Percentiles rank a stretch among this genome's conserved stretches.
These are phyloP conservation scores for Kalmanozyma brasiliensis DNA, from an alignment of 1,284 basidiomycete genomes.

Conservation along the genomic window DNA sequence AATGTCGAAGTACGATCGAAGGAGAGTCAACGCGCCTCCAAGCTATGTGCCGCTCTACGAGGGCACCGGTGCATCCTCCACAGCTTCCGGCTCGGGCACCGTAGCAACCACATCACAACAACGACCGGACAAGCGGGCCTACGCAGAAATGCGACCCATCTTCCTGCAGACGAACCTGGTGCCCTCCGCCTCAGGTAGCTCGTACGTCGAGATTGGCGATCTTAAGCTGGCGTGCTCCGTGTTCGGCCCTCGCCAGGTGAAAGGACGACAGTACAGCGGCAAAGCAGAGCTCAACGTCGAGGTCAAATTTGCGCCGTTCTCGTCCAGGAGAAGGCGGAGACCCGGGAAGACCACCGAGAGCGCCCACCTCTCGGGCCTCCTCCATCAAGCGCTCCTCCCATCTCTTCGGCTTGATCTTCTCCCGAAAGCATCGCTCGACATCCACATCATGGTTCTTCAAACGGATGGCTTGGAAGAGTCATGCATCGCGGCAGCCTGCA, in stretches of 20 bases:
- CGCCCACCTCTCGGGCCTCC: constrained; percentile 79
- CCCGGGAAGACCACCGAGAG: constrained; percentile 97
- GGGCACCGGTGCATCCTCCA: neutral
- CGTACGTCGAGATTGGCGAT: constrained; percentile 88
- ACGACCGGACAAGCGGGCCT: constrained; percentile 25
- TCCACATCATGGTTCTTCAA: constrained; percentile 90
- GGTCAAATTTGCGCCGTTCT: constrained; percentile 95
- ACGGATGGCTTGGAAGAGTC: constrained; percentile 79
- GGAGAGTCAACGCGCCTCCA: constrained; percentile 41
- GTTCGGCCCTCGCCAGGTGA: constrained; percentile 92
- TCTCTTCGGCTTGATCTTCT: constrained; percentile 87
- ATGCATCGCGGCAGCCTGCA: constrained; percentile 72
- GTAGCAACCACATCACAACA: constrained; percentile 16
- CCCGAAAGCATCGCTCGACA: constrained; percentile 92
- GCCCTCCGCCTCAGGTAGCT: constrained; percentile 91
- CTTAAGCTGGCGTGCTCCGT: constrained; percentile 95
- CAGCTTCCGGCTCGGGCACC: constrained; percentile 8
- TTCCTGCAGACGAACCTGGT: constrained; percentile 84
- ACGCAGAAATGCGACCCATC: constrained; percentile 70
- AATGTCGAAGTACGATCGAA: constrained; percentile 43
- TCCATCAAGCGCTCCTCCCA: constrained; percentile 86
- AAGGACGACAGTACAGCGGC: constrained; percentile 79
- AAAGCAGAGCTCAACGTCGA: constrained; percentile 91
- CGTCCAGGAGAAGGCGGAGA: constrained; percentile 78
- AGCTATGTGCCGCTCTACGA: constrained; percentile 37